These are phyloP conservation scores for Ramaria rubella DNA, from an alignment of 768 basidiomycete genomes.

Conservation along the genomic window DNA sequence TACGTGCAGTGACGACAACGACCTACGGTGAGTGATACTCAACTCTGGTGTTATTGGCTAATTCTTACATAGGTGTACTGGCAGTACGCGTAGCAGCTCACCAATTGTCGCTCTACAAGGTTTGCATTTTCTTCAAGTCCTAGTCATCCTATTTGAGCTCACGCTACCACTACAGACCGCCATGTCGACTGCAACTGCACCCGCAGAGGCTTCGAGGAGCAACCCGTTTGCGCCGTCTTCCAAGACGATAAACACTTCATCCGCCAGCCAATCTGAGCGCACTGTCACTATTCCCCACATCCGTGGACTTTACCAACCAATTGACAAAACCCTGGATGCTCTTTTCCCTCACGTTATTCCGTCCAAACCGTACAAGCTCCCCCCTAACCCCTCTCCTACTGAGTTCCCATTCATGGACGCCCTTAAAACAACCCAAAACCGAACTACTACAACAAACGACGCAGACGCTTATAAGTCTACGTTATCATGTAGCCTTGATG, in stretches of 20 bases:
- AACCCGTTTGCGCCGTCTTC: conserved; percentile 8
- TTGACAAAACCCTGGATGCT: conserved; percentile 43
- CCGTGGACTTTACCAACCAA: conserved; percentile 48
- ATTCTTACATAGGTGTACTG: too few relatives aligned
- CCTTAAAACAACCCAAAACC: conserved; percentile 36
- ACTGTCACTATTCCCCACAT: conserved; percentile 46
- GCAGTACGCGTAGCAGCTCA: too few relatives aligned
- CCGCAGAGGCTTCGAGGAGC: too few relatives aligned
- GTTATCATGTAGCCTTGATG: conserved; percentile 45
- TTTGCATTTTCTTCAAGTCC: too few relatives aligned
- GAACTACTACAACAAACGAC: conserved; percentile 42
- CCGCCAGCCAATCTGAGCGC: conserved; percentile 13
- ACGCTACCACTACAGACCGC: too few relatives aligned
- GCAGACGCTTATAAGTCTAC: conserved; percentile 50
- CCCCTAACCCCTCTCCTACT: neutral
- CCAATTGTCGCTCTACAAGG: too few relatives aligned
- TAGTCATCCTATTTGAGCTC: too few relatives aligned
- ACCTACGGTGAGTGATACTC: too few relatives aligned
- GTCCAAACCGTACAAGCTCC: neutral
- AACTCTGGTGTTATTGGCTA: too few relatives aligned
- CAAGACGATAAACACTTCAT: conserved; percentile 1
- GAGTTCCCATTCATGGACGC: conserved; percentile 46
- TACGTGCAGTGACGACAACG: too few relatives aligned
- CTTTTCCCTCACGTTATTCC: conserved; percentile 37
- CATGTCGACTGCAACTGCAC: too few relatives aligned